Conservation (phyloP, 441 rosid species). For the Euphorbia schlechtendalii region DNA sequence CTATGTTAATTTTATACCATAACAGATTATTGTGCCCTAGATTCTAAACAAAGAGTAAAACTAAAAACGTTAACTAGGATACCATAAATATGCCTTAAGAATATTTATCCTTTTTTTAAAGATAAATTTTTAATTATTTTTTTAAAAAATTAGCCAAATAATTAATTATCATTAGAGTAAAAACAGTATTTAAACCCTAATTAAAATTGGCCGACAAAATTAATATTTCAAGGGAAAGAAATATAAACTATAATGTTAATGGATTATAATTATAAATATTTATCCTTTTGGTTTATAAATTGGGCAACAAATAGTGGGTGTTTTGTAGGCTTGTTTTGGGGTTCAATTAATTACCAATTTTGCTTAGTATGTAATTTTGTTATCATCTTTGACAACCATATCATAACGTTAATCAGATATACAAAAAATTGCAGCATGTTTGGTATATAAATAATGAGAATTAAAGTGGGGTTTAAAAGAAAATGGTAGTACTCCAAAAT, state of each 20-base stretch:
- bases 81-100: background rate
- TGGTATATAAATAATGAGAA: background rate
- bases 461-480: background rate
- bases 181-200: slow-evolving; percentile 1
- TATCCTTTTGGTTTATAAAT: slow-evolving; percentile 11
- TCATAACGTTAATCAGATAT: slow-evolving; percentile 16
- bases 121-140: too few species aligned
- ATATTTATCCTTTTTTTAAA: background rate
- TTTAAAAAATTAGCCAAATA: background rate
- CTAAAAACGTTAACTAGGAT: slow-evolving; percentile 8
- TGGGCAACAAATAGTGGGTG: slow-evolving; percentile 3
- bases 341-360: slow-evolving; percentile 18
- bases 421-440: background rate
- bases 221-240: slow-evolving; percentile 16
- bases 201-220: slow-evolving; percentile 32
- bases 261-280: slow-evolving; percentile 15
- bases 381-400: slow-evolving; percentile 36
- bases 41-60: slow-evolving; percentile 11
- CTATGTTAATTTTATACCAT: background rate
- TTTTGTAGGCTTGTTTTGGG: slow-evolving; percentile 20
- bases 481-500: background rate
- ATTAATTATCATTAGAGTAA: background rate
- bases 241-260: slow-evolving; percentile 8
- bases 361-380: slow-evolving; percentile 19
- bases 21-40: slow-evolving; percentile 10